A percentile compares a stretch with the other conserved stretches of the same genome.
Conservation (phyloP, 2,329 filamentous ascomycete species). For the Alternaria rosae region DNA sequence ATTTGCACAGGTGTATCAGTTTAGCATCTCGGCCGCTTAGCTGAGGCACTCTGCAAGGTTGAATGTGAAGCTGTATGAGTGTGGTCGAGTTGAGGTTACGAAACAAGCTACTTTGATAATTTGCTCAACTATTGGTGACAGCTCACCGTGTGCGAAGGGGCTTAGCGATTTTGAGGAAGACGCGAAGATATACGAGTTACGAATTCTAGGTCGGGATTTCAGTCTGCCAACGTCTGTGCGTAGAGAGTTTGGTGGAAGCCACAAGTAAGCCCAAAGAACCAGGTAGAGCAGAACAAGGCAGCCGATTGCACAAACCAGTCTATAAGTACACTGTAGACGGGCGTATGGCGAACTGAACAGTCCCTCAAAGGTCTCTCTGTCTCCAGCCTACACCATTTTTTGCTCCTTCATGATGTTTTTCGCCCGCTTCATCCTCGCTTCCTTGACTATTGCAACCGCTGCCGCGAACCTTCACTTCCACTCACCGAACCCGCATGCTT, state of each 20-base stretch:
- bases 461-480: neutral
- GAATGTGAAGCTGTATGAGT: neutral
- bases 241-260: neutral
- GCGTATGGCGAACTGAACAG: neutral
- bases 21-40: neutral
- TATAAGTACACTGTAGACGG: neutral
- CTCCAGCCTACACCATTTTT: neutral
- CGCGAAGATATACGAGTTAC: too few relatives aligned
- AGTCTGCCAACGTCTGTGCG: neutral
- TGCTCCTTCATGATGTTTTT: neutral
- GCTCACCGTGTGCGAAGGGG: too few relatives aligned
- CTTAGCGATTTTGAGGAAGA: too few relatives aligned
- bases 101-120: neutral
- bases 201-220: too few relatives aligned
- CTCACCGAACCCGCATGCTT: neutral
- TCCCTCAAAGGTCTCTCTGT: neutral
- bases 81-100: neutral
- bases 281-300: neutral
- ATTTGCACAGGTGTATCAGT: neutral
- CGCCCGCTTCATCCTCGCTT: neutral
- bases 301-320: neutral
- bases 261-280: neutral
- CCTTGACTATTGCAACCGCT: neutral
- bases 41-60: neutral
- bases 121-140: too few relatives aligned